Evolutionary conservation across 345 rosid species (phyloP).

Genomic region (Hirschfeldia incana): DNA sequence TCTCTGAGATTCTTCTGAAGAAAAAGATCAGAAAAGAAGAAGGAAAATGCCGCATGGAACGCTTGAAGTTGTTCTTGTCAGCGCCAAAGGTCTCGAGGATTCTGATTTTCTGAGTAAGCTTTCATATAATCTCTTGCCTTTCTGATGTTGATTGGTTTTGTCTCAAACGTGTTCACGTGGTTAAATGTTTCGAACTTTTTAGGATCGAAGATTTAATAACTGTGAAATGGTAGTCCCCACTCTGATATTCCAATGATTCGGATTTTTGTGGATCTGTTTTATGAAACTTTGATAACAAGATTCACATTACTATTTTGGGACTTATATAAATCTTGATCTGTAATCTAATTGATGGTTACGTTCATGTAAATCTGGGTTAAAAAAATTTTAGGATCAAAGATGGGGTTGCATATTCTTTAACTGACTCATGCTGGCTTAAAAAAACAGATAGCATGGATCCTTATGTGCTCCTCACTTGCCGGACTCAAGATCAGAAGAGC

Average conservation of each 20-base stretch:
- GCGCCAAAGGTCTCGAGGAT: constrained; percentile 65
- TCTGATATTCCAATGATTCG: background rate
- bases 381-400: background rate
- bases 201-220: constrained; percentile 5
- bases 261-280: constrained; percentile 4
- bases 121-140: background rate
- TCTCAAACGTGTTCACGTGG: constrained; percentile 1
- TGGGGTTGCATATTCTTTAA: constrained; percentile 5
- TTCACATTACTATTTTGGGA: background rate
- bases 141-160: background rate
- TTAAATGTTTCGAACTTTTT: constrained; percentile 1
- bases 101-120: constrained; percentile 54
- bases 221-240: background rate
- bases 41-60: constrained; percentile 59
- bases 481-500: constrained; percentile 76
- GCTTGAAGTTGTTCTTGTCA: constrained; percentile 61
- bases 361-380: constrained; percentile 6
- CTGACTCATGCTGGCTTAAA: background rate
- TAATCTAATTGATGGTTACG: background rate
- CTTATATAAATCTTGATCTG: constrained; percentile 4
- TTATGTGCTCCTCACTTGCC: constrained; percentile 60
- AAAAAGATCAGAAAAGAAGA: background rate
- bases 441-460: constrained; percentile 70
- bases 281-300: constrained; percentile 3
- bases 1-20: background rate